Evolutionary conservation across 768 basidiomycete species (phyloP).

Genomic region (Hydnomerulius pinastri): DNA sequence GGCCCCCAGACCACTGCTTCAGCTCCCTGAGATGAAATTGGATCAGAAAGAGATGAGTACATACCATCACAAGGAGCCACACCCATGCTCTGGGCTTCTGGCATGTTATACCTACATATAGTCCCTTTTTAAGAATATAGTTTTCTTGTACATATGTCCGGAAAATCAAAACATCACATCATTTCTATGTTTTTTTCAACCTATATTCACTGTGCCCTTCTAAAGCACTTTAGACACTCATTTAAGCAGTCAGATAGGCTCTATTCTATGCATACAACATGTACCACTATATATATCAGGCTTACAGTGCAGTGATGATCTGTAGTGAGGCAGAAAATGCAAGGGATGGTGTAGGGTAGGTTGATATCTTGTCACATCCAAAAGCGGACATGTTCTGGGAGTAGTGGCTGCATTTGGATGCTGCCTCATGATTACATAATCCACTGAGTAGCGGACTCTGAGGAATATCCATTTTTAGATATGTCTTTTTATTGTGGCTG

Average conservation of each 20-base stretch:
- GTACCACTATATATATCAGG: neutral
- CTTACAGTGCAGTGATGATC: neutral
- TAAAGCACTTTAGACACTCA: neutral
- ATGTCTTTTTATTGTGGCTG: no score
- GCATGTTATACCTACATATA: neutral
- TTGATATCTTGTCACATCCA: neutral
- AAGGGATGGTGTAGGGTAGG: neutral
- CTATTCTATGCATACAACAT: no score
- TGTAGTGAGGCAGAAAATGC: neutral
- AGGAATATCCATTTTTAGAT: no score
- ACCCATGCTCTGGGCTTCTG: neutral
- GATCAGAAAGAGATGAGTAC: neutral
- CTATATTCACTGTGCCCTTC: neutral
- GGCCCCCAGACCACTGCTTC: neutral
- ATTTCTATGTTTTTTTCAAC: neutral
- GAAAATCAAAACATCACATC: neutral
- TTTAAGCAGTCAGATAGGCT: neutral
- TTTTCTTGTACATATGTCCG: neutral
- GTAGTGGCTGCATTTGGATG: no score
- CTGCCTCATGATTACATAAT: no score
- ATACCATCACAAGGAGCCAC: neutral
- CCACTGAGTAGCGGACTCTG: no score
- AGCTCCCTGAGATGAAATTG: neutral
- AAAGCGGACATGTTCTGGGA: no score
- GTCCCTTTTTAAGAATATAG: neutral